Conservation (phyloP, 2,329 filamentous ascomycete species). For the Fusarium napiforme region DNA sequence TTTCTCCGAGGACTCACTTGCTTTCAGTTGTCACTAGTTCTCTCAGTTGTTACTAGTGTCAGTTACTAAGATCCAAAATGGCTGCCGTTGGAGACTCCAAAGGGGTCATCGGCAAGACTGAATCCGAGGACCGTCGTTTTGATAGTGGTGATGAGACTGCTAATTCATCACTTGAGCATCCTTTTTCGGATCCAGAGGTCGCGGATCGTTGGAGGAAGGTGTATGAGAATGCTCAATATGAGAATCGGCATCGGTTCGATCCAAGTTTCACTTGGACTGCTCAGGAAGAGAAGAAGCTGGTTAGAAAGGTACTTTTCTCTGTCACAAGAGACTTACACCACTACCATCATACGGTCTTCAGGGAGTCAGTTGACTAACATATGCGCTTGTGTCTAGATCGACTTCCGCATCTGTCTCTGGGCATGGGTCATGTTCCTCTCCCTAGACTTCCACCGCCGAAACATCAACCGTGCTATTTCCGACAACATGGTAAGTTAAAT, state of each 20-base stretch:
- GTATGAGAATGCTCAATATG: constrained; percentile 67
- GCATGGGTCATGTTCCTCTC: constrained; percentile 61
- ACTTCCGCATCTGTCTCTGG: constrained; percentile 52
- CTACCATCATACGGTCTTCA: too few species aligned
- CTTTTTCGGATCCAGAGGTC: constrained; percentile 62
- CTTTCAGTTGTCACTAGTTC: not conserved
- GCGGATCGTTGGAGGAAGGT: constrained; percentile 64
- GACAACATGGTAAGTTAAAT: constrained; percentile 50
- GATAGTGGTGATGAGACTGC: constrained; percentile 41
- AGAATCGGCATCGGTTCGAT: constrained; percentile 71
- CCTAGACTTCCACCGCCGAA: constrained; percentile 58
- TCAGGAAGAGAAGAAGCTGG: constrained; percentile 59
- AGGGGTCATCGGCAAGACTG: constrained; percentile 26
- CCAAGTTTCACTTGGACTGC: constrained; percentile 55
- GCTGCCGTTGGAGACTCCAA: constrained; percentile 12
- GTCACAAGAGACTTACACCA: too few species aligned
- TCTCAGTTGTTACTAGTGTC: not conserved
- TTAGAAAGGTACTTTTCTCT: constrained; percentile 60
- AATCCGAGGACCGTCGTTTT: constrained; percentile 16
- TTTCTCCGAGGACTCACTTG: constrained; percentile 16
- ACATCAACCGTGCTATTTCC: constrained; percentile 57
- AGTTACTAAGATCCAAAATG: constrained; percentile 23
- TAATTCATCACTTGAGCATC: constrained; percentile 47
- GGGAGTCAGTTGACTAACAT: constrained; percentile 19
- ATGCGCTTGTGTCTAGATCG: constrained; percentile 54